Evolutionary conservation across 306 rosid species (phyloP), one percentile per base, ranked within the genome.

Genomic region (Quercus agrifolia): DNA sequence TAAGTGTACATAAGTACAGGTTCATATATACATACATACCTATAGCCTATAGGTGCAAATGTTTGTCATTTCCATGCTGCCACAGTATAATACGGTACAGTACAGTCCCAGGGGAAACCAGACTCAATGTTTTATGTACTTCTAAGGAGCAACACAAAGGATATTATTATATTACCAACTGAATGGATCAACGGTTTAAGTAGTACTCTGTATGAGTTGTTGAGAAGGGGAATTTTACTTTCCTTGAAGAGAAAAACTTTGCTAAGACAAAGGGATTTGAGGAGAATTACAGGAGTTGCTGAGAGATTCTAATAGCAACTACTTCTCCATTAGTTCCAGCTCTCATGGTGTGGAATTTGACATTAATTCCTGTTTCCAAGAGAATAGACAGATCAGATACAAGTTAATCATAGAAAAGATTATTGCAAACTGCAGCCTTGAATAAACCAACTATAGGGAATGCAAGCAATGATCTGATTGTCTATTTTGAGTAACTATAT

Each of bases 271-370:
- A 4, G 56, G 46, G 52, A 61, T 70, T 21, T 59, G 77, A 79
- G 64, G 58, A 71, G 80, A 89, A 76, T 82, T 86, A 95, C 46
- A 95, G 90, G 54, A 91, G 99, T 90, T 95, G 98, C 83, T 95
- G 97, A 76, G 99, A 91, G 86, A 93, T 87, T 91, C 98, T 86
- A 20, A 93, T 89, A 33, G 98, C 84, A 86, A 93, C 96, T 27
- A 95, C 88, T 84, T 93, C 93, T 78, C 97, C 98, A 41, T 84
- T 83, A 30, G 80, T 33, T 81, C 98, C 99, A 71, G 90, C 98
- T 86, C 85, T 93, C 99, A 93, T 93, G 51, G 90, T 87, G 2
- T 93, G 97, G 92, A 89, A 93, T 78, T 91, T 95, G 86, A 95
- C 91, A 73, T 93, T 88, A 85, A 95, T 86, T 78, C 98, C 98